Conservation (phyloP, 2,329 filamentous ascomycete genomes). For the Penicillium thymicola region DNA sequence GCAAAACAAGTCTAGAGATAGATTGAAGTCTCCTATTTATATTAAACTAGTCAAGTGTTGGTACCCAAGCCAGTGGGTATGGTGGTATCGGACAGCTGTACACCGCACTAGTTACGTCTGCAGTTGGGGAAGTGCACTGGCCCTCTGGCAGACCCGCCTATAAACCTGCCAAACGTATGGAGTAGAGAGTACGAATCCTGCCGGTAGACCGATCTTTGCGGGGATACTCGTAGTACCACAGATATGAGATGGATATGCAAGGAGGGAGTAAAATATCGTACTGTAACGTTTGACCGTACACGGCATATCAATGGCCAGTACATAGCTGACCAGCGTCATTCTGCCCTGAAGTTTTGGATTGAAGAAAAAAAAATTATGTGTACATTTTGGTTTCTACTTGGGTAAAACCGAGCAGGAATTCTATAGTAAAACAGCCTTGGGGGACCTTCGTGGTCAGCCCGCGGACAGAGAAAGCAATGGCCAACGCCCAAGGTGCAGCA, state of each 20-base stretch:
- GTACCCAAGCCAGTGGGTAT: constrained; percentile 2
- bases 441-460: neutral
- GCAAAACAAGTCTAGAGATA: neutral
- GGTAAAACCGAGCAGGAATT: neutral
- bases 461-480: neutral
- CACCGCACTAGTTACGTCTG: neutral
- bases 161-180: neutral
- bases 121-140: neutral
- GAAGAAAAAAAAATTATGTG: neutral
- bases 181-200: neutral
- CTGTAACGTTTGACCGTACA: neutral
- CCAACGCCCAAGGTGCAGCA: neutral
- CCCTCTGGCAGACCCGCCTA: neutral
- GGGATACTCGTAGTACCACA: neutral
- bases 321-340: neutral
- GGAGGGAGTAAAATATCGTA: neutral
- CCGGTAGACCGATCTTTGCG: neutral
- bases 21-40: neutral
- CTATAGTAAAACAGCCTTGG: constrained; percentile 2
- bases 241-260: neutral
- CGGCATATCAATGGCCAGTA: neutral
- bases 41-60: neutral
- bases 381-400: constrained; percentile 7
- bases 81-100: neutral
- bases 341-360: neutral